phyloP scores from a whole-genome alignment of 2,329 filamentous ascomycete species.

The Dactylellina leptospora region DNA sequence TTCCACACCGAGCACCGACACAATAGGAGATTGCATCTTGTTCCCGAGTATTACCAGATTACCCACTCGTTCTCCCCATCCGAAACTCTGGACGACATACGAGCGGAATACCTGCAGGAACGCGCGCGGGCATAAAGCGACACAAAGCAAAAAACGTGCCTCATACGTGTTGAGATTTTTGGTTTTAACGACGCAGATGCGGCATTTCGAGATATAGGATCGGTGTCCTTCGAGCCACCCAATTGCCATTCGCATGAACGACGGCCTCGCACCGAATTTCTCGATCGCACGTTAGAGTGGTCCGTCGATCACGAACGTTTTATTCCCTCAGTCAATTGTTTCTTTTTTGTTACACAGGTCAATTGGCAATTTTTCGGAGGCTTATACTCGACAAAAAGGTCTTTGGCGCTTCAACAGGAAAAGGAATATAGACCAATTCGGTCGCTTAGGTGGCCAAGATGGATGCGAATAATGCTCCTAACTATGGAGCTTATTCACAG shows the following conservation, averaged over 20 bases:
- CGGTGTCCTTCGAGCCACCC: slow-evolving; percentile 46
- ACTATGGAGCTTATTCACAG: slow-evolving; percentile 18
- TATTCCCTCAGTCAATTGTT: slow-evolving; percentile 19
- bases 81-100: too few relatives aligned
- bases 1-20: background rate
- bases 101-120: slow-evolving; percentile 1
- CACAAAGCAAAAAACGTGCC: slow-evolving; percentile 33
- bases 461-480: slow-evolving; percentile 21
- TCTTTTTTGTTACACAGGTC: background rate
- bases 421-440: background rate
- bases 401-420: background rate
- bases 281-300: slow-evolving; percentile 28
- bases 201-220: slow-evolving; percentile 41
- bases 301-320: slow-evolving; percentile 22
- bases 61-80: too few relatives aligned
- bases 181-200: slow-evolving; percentile 45
- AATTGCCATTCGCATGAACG: slow-evolving; percentile 40
- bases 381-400: background rate
- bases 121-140: slow-evolving; percentile 11
- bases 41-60: too few relatives aligned
- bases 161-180: slow-evolving; percentile 26
- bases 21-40: too few relatives aligned
- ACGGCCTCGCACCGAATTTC: slow-evolving; percentile 5
- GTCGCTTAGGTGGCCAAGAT: slow-evolving; percentile 35
- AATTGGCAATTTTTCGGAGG: background rate